Evolutionary conservation across 2,329 filamentous ascomycete species (phyloP), one percentile per base, ranked within the genome.

Genomic region (Orbilia javanica): DNA sequence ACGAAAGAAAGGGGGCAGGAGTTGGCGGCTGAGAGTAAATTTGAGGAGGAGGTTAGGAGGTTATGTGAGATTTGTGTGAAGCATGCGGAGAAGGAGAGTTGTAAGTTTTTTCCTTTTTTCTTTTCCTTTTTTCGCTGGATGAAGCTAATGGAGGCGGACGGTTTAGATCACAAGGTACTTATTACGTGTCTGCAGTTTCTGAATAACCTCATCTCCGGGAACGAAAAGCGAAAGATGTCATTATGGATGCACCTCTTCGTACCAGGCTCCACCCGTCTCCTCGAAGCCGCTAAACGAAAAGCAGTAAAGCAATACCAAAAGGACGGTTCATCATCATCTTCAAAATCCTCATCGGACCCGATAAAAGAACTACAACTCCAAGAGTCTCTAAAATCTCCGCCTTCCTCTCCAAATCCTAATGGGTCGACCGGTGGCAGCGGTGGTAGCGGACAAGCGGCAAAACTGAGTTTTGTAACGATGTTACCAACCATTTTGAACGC

Each of bases 221-320:
- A 82, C 63, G 81, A 82, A 79, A 82, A 81, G 25, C 80, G 80
- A 15, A 82, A 82, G 60, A 78, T 82, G 68, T 81, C 81, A 31
- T 55, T 82, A 18, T 82, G 81, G 81, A 79, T 82, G 34, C 81
- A 82, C 52, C 71, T 82, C 29, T 82, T 82, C 69, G 81, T 79
- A 22, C 75, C 75, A 15, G 75, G 75, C 0, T 79, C 75, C 11
- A 79, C 75, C n/a, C 60, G 75, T 18, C 55, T 79, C 6, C 65
- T 79, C 46, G 75, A 79, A 60, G 75, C 75, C 27, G 75, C 75
- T 20, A 79, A 79, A 53, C 69, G 75, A 20, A 79, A 79, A 27
- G 75, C 75, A 4, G 69, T 73, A 15, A 73, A 74, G 20, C 69
- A 79, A 34, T 69, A 69, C 29, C 63, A 79, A 52, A 65, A 57